Base-by-base conservation (phyloP, 2,329 filamentous ascomycete species). In the Fusarium mundagurra region DNA sequence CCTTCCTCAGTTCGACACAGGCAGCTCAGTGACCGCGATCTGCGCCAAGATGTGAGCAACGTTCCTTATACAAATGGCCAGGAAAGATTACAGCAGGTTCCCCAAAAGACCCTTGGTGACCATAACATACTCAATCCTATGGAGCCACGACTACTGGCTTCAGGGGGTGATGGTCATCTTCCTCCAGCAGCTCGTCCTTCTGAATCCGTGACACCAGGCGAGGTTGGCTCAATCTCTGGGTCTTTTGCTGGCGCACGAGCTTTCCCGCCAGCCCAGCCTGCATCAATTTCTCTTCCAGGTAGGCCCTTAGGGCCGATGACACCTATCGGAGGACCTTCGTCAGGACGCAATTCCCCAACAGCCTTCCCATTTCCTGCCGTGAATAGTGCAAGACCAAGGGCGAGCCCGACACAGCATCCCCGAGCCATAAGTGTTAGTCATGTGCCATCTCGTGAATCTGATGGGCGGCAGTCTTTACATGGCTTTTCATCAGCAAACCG, bases 111-210 rank as follows among this genome's bases (percentile, higher is more conserved):
- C 33, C 72, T 83, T 44, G 83, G 81, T 13, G 83, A 85, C 55
- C 80, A 81, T 60, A 84, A 80, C 33, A 81, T 85, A 14, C 75
- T 85, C 66, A 84, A 85, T 67, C 82, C 83, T 39, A 63, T 82
- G 14, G 82, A 82, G 39, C 71, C 79, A 38, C 79, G 73, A 14
- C 51, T 72, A 33, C 64, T 73, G 43, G 67, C 61, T 16, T 57
- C 75, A 17, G 76, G 77, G 39, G 71, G 64, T 34, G 73, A 61
- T 33, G 62, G 65, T 24, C 43, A 44, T 60, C 53, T 64, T 10
- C 69, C 64, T 38, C 45, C 66, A n/a, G 61, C 71, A 31, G 61
- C 67, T 36, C 74, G 70, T 61, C 61, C 65, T 54, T 69, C 68
- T 62, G 76, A 80, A 41, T 29, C 54, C 31, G 75, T 77, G 38